These are phyloP conservation scores for Boletus vermiculosoides DNA, from an alignment of 768 basidiomycete genomes.

Conservation along the genomic window DNA sequence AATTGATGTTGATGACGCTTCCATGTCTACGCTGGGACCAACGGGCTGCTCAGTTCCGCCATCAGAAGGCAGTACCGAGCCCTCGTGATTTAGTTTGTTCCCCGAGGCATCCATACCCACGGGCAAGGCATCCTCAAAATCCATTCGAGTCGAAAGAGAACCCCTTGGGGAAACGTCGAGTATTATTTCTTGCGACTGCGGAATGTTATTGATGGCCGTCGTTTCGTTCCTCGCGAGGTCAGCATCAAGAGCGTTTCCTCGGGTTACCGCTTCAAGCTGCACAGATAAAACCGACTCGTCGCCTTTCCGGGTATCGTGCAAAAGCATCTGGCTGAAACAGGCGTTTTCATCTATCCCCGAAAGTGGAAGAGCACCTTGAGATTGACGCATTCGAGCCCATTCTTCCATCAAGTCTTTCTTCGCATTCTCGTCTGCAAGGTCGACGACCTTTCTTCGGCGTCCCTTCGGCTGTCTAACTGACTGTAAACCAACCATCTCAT, in stretches of 20 bases:
- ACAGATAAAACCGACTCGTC: background rate
- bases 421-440: constrained; percentile 20
- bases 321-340: background rate
- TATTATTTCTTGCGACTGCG: constrained; percentile 4
- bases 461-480: constrained; percentile 13
- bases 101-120: background rate
- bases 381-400: constrained; percentile 33
- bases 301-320: background rate
- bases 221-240: background rate
- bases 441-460: constrained; percentile 12
- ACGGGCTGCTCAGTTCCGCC: background rate
- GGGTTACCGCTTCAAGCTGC: background rate
- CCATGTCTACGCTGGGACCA: background rate
- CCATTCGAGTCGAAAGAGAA: background rate
- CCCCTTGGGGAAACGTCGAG: background rate
- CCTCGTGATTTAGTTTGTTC: background rate
- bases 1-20: background rate
- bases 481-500: background rate
- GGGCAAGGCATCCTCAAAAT: background rate
- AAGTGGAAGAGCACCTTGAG: constrained; percentile 23
- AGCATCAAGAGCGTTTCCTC: background rate
- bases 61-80: background rate
- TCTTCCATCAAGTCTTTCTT: constrained; percentile 30
- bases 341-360: constrained; percentile 7
- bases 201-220: background rate